A percentile compares a stretch with the other conserved stretches of the same genome.
Evolutionary conservation across 164 flowering plant genomes (phyloP).

Genomic region (Chimonanthus salicifolius): DNA sequence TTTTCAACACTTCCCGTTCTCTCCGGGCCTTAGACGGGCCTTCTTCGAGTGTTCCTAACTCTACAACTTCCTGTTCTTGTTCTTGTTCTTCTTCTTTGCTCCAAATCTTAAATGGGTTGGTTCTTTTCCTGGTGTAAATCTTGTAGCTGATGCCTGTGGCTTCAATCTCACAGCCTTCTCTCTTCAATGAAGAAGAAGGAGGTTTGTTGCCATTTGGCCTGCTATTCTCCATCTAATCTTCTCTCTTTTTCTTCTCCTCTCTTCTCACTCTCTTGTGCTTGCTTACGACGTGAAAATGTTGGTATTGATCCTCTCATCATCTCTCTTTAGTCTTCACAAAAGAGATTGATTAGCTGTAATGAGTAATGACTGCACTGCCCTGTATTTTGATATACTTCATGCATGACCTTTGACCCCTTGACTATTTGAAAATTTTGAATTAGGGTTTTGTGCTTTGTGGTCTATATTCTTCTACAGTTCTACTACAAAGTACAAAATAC

Average conservation of each 20-base stretch:
- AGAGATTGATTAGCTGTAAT: neutral
- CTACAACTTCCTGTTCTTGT: neutral
- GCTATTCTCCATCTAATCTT: neutral
- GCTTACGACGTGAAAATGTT: neutral
- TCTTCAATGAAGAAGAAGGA: conserved; percentile 48
- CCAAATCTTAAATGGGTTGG: conserved; percentile 36
- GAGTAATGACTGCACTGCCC: neutral
- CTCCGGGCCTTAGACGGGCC: neutral
- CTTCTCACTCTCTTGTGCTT: neutral
- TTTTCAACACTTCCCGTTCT: conserved; percentile 43
- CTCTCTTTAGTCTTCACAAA: neutral
- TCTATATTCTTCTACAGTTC: no score
- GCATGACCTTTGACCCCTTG: conserved; percentile 2
- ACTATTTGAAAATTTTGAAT: neutral
- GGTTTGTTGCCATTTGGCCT: conserved; percentile 5
- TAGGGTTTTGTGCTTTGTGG: no score
- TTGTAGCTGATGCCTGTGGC: conserved; percentile 75
- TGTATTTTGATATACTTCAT: neutral
- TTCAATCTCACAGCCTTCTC: conserved; percentile 84
- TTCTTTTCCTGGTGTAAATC: conserved; percentile 25
- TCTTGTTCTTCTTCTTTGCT: conserved; percentile 11
- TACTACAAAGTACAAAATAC: no score
- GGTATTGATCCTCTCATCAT: neutral
- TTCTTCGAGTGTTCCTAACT: conserved; percentile 4
- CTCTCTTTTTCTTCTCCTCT: neutral